phyloP scores from a whole-genome alignment of 345 rosid genomes.

The Erysimum cheiranthoides region DNA sequence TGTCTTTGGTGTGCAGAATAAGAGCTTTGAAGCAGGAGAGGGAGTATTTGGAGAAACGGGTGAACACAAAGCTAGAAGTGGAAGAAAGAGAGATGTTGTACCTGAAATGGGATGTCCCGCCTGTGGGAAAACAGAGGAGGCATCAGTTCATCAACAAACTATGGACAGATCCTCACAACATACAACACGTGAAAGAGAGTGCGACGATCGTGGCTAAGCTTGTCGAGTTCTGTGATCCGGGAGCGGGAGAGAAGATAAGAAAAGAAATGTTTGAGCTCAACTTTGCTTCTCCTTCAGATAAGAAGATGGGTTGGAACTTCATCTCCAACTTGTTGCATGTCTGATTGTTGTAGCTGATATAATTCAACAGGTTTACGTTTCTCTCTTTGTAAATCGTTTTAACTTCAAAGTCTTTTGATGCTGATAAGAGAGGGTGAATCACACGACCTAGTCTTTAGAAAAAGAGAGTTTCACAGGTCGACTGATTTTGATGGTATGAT shows the following conservation, averaged over 20 bases:
- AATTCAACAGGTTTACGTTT: conserved; percentile 11
- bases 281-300: conserved; percentile 74
- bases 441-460: not conserved
- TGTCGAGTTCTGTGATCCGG: conserved; percentile 86
- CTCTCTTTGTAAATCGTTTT: conserved; percentile 19
- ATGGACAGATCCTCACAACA: conserved; percentile 85
- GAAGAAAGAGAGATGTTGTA: conserved; percentile 87
- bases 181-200: conserved; percentile 76
- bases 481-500: conserved; percentile 74
- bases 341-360: conserved; percentile 29
- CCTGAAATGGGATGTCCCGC: conserved; percentile 81
- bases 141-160: conserved; percentile 80
- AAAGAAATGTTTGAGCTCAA: conserved; percentile 94
- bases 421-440: not conserved
- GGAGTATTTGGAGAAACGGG: conserved; percentile 84
- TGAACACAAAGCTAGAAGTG: conserved; percentile 67
- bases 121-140: conserved; percentile 85
- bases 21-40: conserved; percentile 88
- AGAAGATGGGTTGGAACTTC: conserved; percentile 96
- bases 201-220: conserved; percentile 83
- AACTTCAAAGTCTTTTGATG: not conserved
- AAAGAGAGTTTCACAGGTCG: too few relatives aligned
- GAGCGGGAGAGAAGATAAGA: conserved; percentile 68
- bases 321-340: conserved; percentile 75
- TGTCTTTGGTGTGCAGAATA: conserved; percentile 52